A percentile compares a stretch with the other conserved stretches of the same genome.
phyloP scores from a whole-genome alignment of 192 early-diverging fungal species.

The Helicostylum pulchrum region DNA sequence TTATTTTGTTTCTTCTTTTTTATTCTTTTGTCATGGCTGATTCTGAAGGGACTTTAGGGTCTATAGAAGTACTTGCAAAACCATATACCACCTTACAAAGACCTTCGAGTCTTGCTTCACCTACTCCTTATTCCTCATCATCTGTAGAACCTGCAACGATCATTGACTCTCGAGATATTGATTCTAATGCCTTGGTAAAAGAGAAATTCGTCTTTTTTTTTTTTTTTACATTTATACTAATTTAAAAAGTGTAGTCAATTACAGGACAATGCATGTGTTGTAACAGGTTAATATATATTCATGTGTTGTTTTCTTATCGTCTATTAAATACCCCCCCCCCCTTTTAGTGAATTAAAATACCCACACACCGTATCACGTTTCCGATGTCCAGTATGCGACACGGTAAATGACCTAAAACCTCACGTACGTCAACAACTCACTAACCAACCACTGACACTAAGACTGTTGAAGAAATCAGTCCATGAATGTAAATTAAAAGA shows the following conservation, averaged over 20 bases:
- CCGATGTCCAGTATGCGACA: conserved; percentile 89
- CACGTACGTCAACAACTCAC: conserved; percentile 4
- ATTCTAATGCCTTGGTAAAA: too few species aligned
- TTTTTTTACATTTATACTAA: not conserved
- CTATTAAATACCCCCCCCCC: not conserved
- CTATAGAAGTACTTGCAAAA: too few species aligned
- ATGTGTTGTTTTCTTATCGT: not conserved
- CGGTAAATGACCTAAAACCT: conserved; percentile 70
- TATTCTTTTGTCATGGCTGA: too few species aligned
- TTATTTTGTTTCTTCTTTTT: too few species aligned
- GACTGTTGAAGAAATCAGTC: conserved; percentile 20
- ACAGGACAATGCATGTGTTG: conserved; percentile 66
- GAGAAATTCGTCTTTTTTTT: conserved; percentile 16
- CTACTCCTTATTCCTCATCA: too few species aligned
- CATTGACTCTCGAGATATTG: too few species aligned
- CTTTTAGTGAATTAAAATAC: conserved; percentile 66
- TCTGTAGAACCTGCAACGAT: too few species aligned
- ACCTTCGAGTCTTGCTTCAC: too few species aligned
- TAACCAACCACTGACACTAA: conserved; percentile 23
- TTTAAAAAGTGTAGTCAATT: conserved; percentile 28
- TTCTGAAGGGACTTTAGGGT: too few species aligned
- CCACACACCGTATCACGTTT: conserved; percentile 72
- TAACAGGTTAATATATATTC: conserved; percentile 39
- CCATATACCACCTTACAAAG: too few species aligned
- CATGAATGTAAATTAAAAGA: conserved; percentile 20